Conservation (phyloP, 176 grass and related monocot genomes). For the Triticum turgidum region DNA sequence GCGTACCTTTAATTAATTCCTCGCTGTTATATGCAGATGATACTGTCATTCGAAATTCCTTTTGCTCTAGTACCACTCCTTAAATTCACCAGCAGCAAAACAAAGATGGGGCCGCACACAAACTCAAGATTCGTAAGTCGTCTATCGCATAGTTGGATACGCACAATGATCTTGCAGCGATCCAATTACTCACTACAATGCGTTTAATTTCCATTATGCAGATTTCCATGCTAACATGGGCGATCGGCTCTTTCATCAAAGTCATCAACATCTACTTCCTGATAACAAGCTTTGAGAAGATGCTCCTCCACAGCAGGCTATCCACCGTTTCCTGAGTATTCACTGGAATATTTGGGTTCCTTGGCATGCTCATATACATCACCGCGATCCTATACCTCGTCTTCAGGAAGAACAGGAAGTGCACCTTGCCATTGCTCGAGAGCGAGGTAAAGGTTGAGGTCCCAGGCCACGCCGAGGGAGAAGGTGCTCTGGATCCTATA, state of each 20-base stretch:
- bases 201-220: constrained; percentile 35
- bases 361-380: constrained; percentile 81
- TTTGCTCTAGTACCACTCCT: constrained; percentile 91
- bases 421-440: constrained; percentile 52
- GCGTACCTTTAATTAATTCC: neutral
- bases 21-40: constrained; percentile 64
- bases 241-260: constrained; percentile 65
- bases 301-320: constrained; percentile 64
- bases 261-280: constrained; percentile 84
- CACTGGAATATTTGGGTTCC: constrained; percentile 74
- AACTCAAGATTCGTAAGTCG: constrained; percentile 68
- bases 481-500: constrained; percentile 53
- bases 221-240: constrained; percentile 71
- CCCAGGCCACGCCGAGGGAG: neutral
- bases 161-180: neutral
- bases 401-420: constrained; percentile 78
- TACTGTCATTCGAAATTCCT: constrained; percentile 91
- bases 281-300: constrained; percentile 45
- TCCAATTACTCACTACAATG: neutral
- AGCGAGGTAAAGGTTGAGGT: constrained; percentile 35
- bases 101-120: constrained; percentile 80
- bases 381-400: constrained; percentile 65
- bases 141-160: neutral
- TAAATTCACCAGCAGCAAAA: constrained; percentile 89
- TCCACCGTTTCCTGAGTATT: constrained; percentile 62